phyloP scores from a whole-genome alignment of 75 land plant species.

The Chamaecyparis obtusa region DNA sequence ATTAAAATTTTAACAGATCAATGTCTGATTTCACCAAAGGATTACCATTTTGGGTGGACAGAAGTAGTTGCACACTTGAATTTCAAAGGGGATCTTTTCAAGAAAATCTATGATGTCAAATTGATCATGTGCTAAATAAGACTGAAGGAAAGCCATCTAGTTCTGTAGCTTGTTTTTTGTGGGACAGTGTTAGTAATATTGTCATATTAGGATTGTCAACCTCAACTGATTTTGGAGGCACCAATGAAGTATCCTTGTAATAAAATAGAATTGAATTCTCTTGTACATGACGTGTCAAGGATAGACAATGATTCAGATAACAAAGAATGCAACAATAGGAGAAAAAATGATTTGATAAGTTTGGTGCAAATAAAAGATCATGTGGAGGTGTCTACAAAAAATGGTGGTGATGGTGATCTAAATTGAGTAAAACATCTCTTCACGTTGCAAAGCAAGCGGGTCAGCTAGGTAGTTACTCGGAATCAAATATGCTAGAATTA shows the following conservation, averaged over 20 bases:
- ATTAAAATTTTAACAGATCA: too few species aligned
- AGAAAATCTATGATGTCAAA: too few species aligned
- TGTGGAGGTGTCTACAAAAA: background rate
- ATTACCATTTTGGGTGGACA: too few species aligned
- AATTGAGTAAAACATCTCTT: background rate
- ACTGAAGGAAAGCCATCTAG: too few species aligned
- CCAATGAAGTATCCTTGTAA: background rate
- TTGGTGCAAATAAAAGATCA: background rate
- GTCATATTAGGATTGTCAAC: too few species aligned
- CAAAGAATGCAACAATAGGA: background rate
- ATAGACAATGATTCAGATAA: background rate
- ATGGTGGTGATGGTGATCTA: background rate
- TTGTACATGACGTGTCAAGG: background rate
- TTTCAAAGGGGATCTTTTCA: too few species aligned
- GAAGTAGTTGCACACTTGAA: too few species aligned
- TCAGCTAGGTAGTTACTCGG: slow-evolving; percentile 15
- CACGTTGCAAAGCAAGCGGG: background rate
- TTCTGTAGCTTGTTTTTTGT: too few species aligned
- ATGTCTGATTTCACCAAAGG: too few species aligned
- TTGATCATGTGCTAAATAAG: too few species aligned
- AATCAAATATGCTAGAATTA: too few species aligned
- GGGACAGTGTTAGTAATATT: too few species aligned
- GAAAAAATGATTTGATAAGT: background rate
- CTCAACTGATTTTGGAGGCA: background rate
- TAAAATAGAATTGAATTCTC: background rate